phyloP scores from a whole-genome alignment of 1,284 basidiomycete species.

The Abortiporus biennis region DNA sequence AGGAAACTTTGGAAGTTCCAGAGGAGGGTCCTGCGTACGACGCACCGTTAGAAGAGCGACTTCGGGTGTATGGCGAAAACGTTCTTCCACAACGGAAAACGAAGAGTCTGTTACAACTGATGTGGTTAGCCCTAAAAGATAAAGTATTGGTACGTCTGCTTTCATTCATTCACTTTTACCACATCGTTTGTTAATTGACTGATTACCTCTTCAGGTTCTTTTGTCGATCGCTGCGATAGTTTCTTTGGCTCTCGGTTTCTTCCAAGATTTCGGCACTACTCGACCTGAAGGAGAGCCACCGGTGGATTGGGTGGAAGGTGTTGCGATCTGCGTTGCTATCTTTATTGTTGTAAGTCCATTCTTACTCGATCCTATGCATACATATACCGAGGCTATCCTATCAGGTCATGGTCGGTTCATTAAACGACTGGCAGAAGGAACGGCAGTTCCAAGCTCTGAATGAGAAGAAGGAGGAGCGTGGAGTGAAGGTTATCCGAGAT shows the following conservation, averaged over 20 bases:
- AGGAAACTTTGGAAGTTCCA: conserved; percentile 18
- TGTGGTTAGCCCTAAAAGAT: conserved; percentile 95
- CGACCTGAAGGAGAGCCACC: conserved; percentile 54
- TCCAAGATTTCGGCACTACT: conserved; percentile 83
- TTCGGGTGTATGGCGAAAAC: conserved; percentile 81
- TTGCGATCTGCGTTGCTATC: conserved; percentile 91
- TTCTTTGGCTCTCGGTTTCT: conserved; percentile 91
- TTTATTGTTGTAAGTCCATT: conserved; percentile 64
- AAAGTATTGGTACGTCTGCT: conserved; percentile 79
- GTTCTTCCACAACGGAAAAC: conserved; percentile 71
- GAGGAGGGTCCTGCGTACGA: conserved; percentile 33
- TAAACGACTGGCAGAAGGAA: conserved; percentile 98
- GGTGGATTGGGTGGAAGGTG: conserved; percentile 98
- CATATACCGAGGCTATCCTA: conserved; percentile 3
- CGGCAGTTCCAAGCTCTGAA: conserved; percentile 91
- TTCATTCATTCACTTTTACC: conserved; percentile 1
- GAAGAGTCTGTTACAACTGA: conserved; percentile 80
- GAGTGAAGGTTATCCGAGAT: conserved; percentile 86
- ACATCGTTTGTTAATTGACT: neutral
- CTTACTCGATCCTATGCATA: conserved; percentile 1
- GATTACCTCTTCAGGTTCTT: conserved; percentile 53
- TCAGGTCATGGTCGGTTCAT: conserved; percentile 77
- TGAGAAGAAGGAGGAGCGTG: conserved; percentile 93
- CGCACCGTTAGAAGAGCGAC: conserved; percentile 60
- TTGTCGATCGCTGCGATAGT: conserved; percentile 89